Conservation (phyloP, 2,329 filamentous ascomycete genomes). For the Amylocarpus encephaloides region DNA sequence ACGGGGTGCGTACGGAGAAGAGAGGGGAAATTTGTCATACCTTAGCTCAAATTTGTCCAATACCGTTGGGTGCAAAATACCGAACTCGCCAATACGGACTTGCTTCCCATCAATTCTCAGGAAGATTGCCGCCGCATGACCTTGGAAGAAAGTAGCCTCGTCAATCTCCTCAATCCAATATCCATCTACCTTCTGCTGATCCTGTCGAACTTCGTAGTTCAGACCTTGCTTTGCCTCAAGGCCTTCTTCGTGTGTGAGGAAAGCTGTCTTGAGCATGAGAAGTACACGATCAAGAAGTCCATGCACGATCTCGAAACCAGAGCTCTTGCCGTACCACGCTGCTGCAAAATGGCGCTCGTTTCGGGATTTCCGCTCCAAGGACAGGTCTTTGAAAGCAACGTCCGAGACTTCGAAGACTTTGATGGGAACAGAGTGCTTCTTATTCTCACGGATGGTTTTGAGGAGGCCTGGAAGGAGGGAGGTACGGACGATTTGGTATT, state of each 20-base stretch:
- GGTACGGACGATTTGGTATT: conserved; percentile 91
- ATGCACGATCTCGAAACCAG: conserved; percentile 93
- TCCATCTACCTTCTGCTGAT: conserved; percentile 56
- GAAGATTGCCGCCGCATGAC: conserved; percentile 81
- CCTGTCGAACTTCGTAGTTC: conserved; percentile 46
- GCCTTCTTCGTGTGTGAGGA: conserved; percentile 70
- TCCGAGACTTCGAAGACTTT: conserved; percentile 90
- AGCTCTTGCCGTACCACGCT: conserved; percentile 88
- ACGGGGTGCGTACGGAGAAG: neutral
- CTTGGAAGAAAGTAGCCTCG: conserved; percentile 85
- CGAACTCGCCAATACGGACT: conserved; percentile 77
- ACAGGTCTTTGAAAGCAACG: conserved; percentile 82
- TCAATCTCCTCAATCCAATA: conserved; percentile 96
- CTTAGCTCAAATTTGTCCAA: conserved; percentile 89
- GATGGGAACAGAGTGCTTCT: conserved; percentile 79
- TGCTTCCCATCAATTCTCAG: conserved; percentile 69
- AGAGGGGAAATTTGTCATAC: no score
- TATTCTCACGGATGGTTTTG: conserved; percentile 92
- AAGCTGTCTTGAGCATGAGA: conserved; percentile 81
- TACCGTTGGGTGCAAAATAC: conserved; percentile 88
- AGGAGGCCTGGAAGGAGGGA: conserved; percentile 79
- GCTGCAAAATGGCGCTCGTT: conserved; percentile 97
- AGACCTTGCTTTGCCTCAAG: conserved; percentile 41
- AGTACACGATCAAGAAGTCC: conserved; percentile 87
- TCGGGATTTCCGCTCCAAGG: conserved; percentile 74